A percentile compares a stretch with the other conserved stretches of the same genome.
These are phyloP conservation scores for Calonectria henricotiae DNA, from an alignment of 2,329 filamentous ascomycete species.

Conservation along the genomic window DNA sequence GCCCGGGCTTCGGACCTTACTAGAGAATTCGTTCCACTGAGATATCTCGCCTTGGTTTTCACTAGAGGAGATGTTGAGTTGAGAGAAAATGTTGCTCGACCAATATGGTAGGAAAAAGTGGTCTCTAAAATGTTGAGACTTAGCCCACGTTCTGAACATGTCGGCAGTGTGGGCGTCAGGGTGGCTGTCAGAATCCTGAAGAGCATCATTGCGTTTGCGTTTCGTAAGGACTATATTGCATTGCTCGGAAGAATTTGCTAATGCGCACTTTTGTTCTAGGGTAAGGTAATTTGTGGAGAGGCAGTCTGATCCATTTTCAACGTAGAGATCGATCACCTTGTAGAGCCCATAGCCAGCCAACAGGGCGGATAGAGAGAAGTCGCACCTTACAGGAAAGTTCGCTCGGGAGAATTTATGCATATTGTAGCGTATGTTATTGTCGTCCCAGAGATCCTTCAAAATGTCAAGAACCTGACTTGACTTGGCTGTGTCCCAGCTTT, in stretches of 20 bases:
- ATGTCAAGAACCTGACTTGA: background rate
- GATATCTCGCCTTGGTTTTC: background rate
- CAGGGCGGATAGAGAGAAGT: background rate
- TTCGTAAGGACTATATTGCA: background rate
- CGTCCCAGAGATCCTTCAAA: background rate
- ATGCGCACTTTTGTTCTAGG: background rate
- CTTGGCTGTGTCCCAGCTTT: background rate
- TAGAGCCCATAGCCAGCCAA: background rate
- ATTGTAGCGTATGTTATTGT: background rate
- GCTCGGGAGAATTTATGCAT: background rate
- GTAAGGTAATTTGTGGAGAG: background rate
- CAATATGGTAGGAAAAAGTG: background rate
- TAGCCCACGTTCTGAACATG: background rate
- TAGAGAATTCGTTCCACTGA: background rate
- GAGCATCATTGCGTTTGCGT: background rate
- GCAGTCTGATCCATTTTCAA: background rate
- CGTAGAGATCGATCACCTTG: background rate
- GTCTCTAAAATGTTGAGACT: background rate
- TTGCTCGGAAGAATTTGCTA: background rate
- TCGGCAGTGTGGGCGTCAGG: too few species aligned
- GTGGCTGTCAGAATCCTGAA: background rate
- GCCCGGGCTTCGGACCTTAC: background rate
- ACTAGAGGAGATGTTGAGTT: background rate
- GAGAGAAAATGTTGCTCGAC: background rate
- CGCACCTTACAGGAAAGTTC: background rate